Evolutionary conservation across 2,329 filamentous ascomycete genomes (phyloP).

Genomic region (Westerdykella sp.): DNA sequence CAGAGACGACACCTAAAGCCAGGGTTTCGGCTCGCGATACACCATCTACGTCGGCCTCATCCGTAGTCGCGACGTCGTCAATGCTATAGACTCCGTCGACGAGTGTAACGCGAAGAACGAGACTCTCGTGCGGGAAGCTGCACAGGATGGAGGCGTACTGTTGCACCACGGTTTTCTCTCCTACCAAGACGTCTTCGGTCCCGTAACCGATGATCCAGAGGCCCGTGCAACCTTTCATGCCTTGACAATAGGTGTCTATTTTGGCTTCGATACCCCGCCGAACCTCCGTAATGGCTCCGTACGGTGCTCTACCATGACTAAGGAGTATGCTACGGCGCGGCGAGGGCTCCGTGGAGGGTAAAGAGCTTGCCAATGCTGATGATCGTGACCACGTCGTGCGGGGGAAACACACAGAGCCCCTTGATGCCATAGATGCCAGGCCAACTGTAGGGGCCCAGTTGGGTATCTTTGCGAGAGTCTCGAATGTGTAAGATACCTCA

Average conservation of each 20-base stretch:
- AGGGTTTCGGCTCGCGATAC: constrained; percentile 29
- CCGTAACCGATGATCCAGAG: constrained; percentile 36
- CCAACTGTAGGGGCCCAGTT: constrained; percentile 55
- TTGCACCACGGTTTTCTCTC: constrained; percentile 18
- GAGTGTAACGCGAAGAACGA: constrained; percentile 23
- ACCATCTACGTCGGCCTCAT: constrained; percentile 17
- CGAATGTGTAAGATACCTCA: constrained; percentile 34
- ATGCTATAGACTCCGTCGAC: constrained; percentile 6
- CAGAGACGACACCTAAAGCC: constrained; percentile 17
- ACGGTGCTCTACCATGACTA: constrained; percentile 40
- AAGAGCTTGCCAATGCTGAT: too few relatives aligned
- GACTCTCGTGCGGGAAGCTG: constrained; percentile 28
- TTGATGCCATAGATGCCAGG: constrained; percentile 20
- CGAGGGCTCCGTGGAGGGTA: constrained; percentile 15
- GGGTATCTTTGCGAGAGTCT: constrained; percentile 55
- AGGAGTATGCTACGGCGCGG: constrained; percentile 29
- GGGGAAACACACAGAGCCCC: too few relatives aligned
- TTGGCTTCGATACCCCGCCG: constrained; percentile 38
- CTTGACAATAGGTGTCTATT: constrained; percentile 23
- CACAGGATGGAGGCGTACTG: constrained; percentile 35
- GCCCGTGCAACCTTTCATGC: constrained; percentile 29
- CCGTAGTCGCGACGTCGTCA: constrained; percentile 9
- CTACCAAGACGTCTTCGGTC: constrained; percentile 20
- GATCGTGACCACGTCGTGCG: too few relatives aligned
- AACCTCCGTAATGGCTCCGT: constrained; percentile 42